These are phyloP conservation scores for Bipolaris oryzae DNA, from an alignment of 2,329 filamentous ascomycete genomes.

Conservation along the genomic window DNA sequence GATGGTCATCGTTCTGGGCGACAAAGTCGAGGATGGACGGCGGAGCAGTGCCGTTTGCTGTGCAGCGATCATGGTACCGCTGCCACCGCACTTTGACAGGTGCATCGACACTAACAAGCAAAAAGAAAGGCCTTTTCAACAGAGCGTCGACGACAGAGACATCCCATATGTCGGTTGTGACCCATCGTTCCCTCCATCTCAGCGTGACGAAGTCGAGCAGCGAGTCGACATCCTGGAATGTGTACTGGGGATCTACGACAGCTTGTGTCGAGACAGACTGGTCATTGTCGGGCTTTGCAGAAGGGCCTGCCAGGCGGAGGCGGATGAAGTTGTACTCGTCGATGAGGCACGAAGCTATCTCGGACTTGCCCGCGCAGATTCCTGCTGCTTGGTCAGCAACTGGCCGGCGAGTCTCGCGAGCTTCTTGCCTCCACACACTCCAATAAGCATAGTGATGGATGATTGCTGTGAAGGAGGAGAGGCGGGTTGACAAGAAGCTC, in stretches of 20 bases:
- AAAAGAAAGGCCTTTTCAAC: conserved; percentile 83
- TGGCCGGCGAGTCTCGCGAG: not conserved
- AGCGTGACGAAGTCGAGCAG: conserved; percentile 86
- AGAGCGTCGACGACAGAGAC: conserved; percentile 76
- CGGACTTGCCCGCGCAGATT: conserved; percentile 91
- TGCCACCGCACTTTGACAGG: conserved; percentile 84
- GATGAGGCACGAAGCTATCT: conserved; percentile 85
- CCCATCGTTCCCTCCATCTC: conserved; percentile 82
- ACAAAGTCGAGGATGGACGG: conserved; percentile 66
- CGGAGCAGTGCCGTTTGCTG: conserved; percentile 54
- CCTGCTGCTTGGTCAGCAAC: conserved; percentile 57
- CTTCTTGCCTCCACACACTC: conserved; percentile 62
- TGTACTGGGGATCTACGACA: conserved; percentile 37
- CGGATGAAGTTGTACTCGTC: conserved; percentile 81
- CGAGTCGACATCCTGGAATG: conserved; percentile 61
- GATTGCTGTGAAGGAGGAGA: not conserved
- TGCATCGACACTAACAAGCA: conserved; percentile 89
- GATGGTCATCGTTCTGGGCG: conserved; percentile 70
- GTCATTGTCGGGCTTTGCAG: conserved; percentile 39
- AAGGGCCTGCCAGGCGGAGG: conserved; percentile 63
- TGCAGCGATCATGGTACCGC: conserved; percentile 70
- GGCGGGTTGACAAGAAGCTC: not conserved
- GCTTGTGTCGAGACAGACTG: not conserved
- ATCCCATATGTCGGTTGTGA: conserved; percentile 81
- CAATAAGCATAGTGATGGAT: conserved; percentile 69